phyloP scores from a whole-genome alignment of 148 eudicot species.

The Arbutus unedo region DNA sequence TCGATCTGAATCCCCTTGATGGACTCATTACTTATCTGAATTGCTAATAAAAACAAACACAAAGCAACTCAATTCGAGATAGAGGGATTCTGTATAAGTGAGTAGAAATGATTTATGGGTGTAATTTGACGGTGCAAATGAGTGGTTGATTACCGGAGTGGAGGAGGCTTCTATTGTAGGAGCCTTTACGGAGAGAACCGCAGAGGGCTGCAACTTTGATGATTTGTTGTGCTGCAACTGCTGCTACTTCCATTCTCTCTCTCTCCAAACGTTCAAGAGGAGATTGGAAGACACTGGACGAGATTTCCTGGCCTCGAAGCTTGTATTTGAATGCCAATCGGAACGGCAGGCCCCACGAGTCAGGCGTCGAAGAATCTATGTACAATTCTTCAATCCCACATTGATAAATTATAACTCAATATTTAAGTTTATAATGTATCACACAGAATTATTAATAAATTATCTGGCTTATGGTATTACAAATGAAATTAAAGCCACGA shows the following conservation, averaged over 20 bases:
- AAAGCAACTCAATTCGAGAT: background rate
- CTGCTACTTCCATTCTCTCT: conserved; percentile 17
- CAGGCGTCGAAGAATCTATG: too few relatives aligned
- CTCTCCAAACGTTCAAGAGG: background rate
- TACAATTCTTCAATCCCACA: too few relatives aligned
- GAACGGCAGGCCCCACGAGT: too few relatives aligned
- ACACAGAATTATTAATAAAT: too few relatives aligned
- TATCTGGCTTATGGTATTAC: too few relatives aligned
- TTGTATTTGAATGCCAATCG: too few relatives aligned
- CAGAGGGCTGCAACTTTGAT: conserved; percentile 69
- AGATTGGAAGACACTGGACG: too few relatives aligned
- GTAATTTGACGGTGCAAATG: background rate
- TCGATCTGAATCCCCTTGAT: conserved; percentile 51
- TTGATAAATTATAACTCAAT: too few relatives aligned
- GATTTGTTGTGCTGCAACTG: conserved; percentile 30
- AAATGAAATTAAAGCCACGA: too few relatives aligned
- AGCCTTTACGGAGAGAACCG: conserved; percentile 82
- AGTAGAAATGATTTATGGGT: background rate
- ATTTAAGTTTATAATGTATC: too few relatives aligned
- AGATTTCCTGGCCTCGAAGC: too few relatives aligned
- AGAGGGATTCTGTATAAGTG: background rate
- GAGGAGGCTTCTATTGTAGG: conserved; percentile 72
- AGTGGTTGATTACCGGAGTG: conserved; percentile 37
- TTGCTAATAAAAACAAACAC: conserved; percentile 35
- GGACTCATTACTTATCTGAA: conserved; percentile 47